Percentiles rank a stretch among this genome's conserved stretches.
These are phyloP conservation scores for Lobosporangium transversale DNA, from an alignment of 192 early-diverging fungal genomes.

Conservation along the genomic window DNA sequence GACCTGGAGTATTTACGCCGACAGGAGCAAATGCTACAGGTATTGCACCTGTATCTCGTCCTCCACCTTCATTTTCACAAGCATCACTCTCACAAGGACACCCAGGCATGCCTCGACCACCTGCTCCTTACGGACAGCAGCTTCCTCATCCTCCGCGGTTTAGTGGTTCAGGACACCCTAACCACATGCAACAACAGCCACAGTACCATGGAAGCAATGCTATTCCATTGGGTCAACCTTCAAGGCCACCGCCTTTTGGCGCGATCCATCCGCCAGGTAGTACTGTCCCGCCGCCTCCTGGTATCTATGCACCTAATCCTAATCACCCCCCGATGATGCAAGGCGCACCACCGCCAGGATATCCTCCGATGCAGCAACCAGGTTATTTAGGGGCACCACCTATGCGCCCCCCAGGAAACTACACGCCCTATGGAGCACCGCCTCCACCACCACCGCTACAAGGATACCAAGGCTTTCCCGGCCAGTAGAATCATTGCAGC, in stretches of 20 bases:
- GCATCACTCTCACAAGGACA: constrained; percentile 29
- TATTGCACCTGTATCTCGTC: constrained; percentile 16
- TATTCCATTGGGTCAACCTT: constrained; percentile 42
- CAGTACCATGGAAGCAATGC: constrained; percentile 50
- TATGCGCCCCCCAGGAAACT: constrained; percentile 48
- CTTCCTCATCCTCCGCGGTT: constrained; percentile 25
- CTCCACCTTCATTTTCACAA: constrained; percentile 35
- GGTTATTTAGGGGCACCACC: constrained; percentile 26
- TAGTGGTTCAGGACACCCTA: constrained; percentile 31
- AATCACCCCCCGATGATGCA: constrained; percentile 50
- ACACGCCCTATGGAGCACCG: constrained; percentile 45
- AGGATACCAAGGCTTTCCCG: constrained; percentile 43
- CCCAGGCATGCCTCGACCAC: constrained; percentile 40
- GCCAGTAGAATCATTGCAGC: constrained; percentile 8
- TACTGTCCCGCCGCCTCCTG: constrained; percentile 23
- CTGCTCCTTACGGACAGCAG: constrained; percentile 29
- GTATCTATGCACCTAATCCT: constrained; percentile 45
- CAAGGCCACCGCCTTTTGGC: constrained; percentile 46
- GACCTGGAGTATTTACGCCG: constrained; percentile 40
- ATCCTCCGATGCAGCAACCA: constrained; percentile 22
- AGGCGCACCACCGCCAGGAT: constrained; percentile 30
- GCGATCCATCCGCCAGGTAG: constrained; percentile 31
- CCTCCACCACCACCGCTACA: constrained; percentile 24
- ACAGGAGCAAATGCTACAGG: constrained; percentile 46
- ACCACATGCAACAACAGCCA: constrained; percentile 29